Evolutionary conservation across 2,329 filamentous ascomycete genomes (phyloP), one percentile per base, ranked within the genome.

Genomic region (Aspergillus hortae): DNA sequence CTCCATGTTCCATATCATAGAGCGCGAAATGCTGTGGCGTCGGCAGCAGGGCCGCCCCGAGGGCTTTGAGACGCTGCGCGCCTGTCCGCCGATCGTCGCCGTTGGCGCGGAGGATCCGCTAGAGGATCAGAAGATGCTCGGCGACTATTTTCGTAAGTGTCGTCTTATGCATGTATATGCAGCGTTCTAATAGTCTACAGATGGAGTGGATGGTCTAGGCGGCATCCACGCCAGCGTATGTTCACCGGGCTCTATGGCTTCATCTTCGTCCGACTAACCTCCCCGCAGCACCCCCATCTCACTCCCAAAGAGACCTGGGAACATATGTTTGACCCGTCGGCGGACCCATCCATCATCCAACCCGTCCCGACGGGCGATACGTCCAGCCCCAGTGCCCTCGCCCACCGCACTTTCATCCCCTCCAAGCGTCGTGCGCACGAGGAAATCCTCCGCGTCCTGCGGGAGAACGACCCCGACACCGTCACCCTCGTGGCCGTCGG

Each of bases 401-500:
- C 56, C 54, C 75, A 73, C 60, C 75, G 69, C 72, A 82, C 79
- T 4, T 99, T 96, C 73, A 87, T 79, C 2, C 85, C 92, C 0
- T 95, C 90, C 15, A 84, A 85, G 61, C 74, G 76, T 4, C 84
- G 84, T 1, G 85, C 92, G 0, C 87, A 95, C 71, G 82, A 88
- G 69, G 91, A 96, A 72, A 97, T 99, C 46, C 81, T 99, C n/a
- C 85, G 88, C 23, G 78, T 96, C 44, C 81, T 99, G 17, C 81
- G 80, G 51, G 88, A 94, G 63, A 91, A 94, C 65, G 90, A 92
- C 6, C 80, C 81, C 4, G 85, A 91, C 65, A 94, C 89, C 1
- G 85, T 99, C 61, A 92, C 88, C n/a, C 89, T 99, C 66, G 84
- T 96, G 35, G 89, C 89, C 21, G 80, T 97, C 45, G 94, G 94